phyloP scores from a whole-genome alignment of 2,329 filamentous ascomycete genomes.

The Sporothrix dimorphospora region DNA sequence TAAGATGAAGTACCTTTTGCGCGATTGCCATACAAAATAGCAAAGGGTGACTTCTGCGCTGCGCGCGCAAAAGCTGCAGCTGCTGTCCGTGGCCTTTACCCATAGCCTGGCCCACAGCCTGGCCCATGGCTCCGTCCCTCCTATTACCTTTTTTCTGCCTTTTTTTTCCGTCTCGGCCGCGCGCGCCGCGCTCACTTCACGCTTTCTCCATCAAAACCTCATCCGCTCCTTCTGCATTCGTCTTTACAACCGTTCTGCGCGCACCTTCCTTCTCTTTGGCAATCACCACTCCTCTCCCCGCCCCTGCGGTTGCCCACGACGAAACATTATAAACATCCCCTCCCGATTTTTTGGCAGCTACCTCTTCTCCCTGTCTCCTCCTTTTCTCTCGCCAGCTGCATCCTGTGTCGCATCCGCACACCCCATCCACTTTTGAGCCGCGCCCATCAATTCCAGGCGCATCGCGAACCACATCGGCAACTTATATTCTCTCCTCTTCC shows the following conservation, averaged over 20 bases:
- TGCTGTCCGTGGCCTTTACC: too few relatives aligned
- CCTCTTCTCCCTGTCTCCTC: background rate
- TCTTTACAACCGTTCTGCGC: background rate
- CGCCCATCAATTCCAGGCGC: too few relatives aligned
- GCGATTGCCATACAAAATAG: background rate
- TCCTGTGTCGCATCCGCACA: background rate
- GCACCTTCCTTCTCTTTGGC: constrained; percentile 1
- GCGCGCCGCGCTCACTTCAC: constrained; percentile 1
- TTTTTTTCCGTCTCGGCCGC: background rate
- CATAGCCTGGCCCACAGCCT: too few relatives aligned
- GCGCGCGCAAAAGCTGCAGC: background rate
- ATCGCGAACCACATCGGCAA: background rate
- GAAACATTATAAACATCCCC: background rate
- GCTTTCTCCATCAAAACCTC: background rate
- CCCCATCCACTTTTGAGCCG: too few relatives aligned
- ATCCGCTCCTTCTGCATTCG: background rate
- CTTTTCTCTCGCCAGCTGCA: background rate
- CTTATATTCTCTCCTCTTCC: background rate
- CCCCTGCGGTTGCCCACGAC: background rate
- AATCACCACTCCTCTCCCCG: background rate
- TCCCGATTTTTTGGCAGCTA: background rate
- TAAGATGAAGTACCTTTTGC: background rate
- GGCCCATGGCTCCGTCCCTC: background rate
- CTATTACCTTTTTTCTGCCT: background rate
- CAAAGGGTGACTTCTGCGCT: background rate